Conservation (phyloP, 768 basidiomycete genomes). For the Mrakia hoshinonis region DNA sequence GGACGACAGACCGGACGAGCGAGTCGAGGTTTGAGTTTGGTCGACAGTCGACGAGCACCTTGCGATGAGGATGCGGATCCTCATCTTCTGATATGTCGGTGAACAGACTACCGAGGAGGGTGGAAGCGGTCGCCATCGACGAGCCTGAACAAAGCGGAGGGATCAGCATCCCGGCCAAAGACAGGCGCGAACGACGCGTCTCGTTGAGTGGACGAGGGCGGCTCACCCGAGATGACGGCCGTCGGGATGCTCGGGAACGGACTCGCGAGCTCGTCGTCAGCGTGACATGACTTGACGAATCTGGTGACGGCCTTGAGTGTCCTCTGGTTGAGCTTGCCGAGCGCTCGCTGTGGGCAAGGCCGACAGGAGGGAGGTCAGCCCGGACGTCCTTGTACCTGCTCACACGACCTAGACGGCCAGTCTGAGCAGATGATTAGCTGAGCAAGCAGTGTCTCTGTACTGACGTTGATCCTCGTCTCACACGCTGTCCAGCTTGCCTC, state of each 20-base stretch:
- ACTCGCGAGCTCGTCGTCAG: not conserved
- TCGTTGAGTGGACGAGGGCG: not conserved
- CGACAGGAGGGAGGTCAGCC: not conserved
- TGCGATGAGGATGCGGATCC: not conserved
- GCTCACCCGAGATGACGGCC: not conserved
- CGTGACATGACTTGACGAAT: not conserved
- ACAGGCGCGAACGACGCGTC: not conserved
- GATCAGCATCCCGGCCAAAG: not conserved
- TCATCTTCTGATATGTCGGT: not conserved
- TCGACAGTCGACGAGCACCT: constrained; percentile 8
- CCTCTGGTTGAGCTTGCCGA: not conserved
- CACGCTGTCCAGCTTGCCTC: not conserved
- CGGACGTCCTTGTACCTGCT: not conserved
- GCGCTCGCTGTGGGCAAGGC: not conserved
- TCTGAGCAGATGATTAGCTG: not conserved
- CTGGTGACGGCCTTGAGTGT: not conserved
- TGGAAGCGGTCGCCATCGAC: not conserved
- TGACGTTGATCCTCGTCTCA: not conserved
- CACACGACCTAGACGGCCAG: not conserved
- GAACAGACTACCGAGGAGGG: not conserved
- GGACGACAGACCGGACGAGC: not conserved
- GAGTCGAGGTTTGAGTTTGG: constrained; percentile 8
- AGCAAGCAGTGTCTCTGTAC: not conserved
- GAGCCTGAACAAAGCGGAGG: not conserved
- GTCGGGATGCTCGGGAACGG: not conserved